Base-by-base conservation (phyloP, 2,329 filamentous ascomycete species). In the Amylocarpus encephaloides region DNA sequence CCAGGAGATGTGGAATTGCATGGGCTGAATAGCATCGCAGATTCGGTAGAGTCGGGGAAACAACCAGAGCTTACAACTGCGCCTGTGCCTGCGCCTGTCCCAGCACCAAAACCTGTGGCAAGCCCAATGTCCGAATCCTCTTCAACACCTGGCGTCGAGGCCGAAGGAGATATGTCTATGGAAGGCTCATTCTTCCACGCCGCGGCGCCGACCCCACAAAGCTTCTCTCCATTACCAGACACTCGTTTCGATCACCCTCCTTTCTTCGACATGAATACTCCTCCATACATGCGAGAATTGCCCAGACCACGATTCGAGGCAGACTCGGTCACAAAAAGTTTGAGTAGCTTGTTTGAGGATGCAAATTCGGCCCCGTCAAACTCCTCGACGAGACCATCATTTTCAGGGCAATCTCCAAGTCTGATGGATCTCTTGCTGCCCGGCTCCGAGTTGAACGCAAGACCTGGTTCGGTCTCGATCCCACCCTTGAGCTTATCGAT, bases 391-490 rank as follows among this genome's bases (percentile, higher is more conserved):
- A 66, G 46, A 41, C 53, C 62, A 12, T 61, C 46, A 13, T 62
- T 59, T n/a, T 71, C 72, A 35, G 71, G 71, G 16, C 70, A 73
- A 48, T 75, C 73, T 19, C 74, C 75, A 33, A 70, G 69, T 46
- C 60, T 76, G 35, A 63, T 73, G 40, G 73, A 76, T 60, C 64
- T 76, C 15, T 62, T 76, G 15, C 57, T 73, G n/a, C 71, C 74
- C 9, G 73, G 71, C 5, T 73, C 72, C 11, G 72, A 76, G 51
- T 62, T 76, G 26, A 71, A 66, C 58, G 66, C 70, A 30, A 65
- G 49, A 52, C 57, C 56, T n/a, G 55, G 53, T 16, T 53, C 49
- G 3, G 48, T 57, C 13, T 60, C 61, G 33, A 56, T 61, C 19
- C 58, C 64, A 10, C 59, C 61, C 13, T 35, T 56, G 26, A 51